Conservation (phyloP, 2,329 filamentous ascomycete genomes). For the Fusarium falciforme region DNA sequence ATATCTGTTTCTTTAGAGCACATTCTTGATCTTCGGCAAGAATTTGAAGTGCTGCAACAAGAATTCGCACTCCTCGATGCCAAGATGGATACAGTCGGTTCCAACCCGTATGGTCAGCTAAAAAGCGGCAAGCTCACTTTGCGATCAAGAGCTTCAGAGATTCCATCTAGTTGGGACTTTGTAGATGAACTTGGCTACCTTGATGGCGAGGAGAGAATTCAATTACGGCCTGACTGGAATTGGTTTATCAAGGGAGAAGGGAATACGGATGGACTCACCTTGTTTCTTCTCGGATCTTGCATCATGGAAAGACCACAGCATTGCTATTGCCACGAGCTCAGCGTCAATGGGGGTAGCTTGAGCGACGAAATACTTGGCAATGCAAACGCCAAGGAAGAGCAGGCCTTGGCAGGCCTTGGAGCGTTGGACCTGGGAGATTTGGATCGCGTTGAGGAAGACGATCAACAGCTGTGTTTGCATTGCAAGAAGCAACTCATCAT, state of each 20-base stretch:
- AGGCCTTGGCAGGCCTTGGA: neutral
- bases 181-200: neutral
- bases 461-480: neutral
- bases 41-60: neutral
- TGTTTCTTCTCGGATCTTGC: neutral
- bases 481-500: neutral
- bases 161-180: neutral
- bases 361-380: neutral
- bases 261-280: neutral
- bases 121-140: neutral
- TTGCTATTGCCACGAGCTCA: neutral
- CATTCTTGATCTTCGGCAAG: neutral
- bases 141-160: neutral
- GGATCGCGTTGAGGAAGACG: neutral
- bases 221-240: neutral
- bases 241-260: neutral
- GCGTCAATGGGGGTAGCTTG: too few species aligned
- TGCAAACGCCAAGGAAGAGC: neutral
- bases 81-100: neutral
- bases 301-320: neutral
- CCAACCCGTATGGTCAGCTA: neutral
- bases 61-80: neutral
- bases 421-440: neutral
- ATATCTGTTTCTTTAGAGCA: accelerated
- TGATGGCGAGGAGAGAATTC: neutral